phyloP scores from a whole-genome alignment of 148 eudicot species.

The Rhododendron simsii region DNA sequence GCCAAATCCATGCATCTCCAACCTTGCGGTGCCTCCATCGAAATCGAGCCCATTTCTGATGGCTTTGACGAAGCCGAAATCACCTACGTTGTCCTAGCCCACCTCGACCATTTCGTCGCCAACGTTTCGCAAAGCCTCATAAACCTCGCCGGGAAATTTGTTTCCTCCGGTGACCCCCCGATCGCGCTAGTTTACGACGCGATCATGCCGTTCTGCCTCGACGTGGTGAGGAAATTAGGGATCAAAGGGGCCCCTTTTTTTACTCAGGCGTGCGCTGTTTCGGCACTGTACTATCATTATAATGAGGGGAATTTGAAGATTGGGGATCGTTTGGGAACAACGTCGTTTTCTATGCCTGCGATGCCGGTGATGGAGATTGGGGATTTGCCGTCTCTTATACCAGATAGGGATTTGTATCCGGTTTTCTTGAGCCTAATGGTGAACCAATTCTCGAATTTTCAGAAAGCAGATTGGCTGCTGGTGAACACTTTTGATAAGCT shows the following conservation, averaged over 20 bases:
- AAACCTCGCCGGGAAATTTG: background rate
- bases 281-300: conserved; percentile 34
- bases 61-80: background rate
- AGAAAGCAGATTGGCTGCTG: conserved; percentile 36
- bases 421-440: conserved; percentile 14
- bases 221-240: conserved; percentile 29
- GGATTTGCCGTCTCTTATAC: conserved; percentile 41
- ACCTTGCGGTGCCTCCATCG: background rate
- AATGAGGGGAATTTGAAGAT: conserved; percentile 18
- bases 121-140: background rate
- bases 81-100: background rate
- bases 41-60: background rate
- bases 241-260: conserved; percentile 40
- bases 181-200: conserved; percentile 40
- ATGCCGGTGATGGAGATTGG: conserved; percentile 12
- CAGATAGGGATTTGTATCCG: conserved; percentile 12
- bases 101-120: background rate
- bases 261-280: conserved; percentile 47
- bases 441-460: conserved; percentile 31
- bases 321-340: background rate
- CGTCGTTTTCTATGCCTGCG: background rate
- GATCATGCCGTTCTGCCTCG: conserved; percentile 44
- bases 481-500: conserved; percentile 39
- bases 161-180: background rate
- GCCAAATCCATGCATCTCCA: background rate